A percentile compares a stretch with the other conserved stretches of the same genome.
These are phyloP conservation scores for Casaregolazyma suthepensis DNA, from an alignment of 1,139 yeast species.

Conservation along the genomic window DNA sequence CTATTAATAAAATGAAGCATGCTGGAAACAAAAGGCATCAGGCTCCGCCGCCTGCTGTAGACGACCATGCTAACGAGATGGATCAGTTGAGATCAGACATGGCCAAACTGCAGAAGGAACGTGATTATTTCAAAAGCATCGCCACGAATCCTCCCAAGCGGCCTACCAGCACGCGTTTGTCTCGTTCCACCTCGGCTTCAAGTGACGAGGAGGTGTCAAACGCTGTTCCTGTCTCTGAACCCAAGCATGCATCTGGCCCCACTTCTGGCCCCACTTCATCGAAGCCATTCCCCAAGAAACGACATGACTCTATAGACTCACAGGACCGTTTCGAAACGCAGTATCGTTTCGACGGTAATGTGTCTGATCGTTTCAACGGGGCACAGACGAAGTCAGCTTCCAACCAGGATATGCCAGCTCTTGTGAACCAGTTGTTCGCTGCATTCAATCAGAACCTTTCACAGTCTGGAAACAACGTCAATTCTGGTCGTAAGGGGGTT, in stretches of 20 bases:
- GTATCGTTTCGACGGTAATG: not conserved
- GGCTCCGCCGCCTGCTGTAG: not conserved
- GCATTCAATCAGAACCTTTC: not conserved
- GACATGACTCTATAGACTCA: not conserved
- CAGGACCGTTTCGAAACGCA: not conserved
- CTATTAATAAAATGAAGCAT: conserved; percentile 1
- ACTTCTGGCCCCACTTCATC: not conserved
- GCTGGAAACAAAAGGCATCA: not conserved
- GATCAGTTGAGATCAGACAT: not conserved
- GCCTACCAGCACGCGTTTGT: not conserved
- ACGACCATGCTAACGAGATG: not conserved
- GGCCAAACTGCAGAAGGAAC: conserved; percentile 3
- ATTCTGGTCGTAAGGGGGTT: not conserved
- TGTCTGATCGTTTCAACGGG: not conserved
- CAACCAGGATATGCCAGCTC: not conserved
- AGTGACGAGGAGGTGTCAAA: not conserved
- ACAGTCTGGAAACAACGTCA: not conserved
- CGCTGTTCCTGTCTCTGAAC: not conserved
- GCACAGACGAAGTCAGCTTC: not conserved
- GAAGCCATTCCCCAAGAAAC: not conserved
- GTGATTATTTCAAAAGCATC: conserved; percentile 2
- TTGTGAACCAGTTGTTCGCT: not conserved
- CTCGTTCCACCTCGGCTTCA: not conserved
- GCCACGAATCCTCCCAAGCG: not conserved
- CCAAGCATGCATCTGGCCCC: not conserved